phyloP scores from a whole-genome alignment of 192 early-diverging fungal species.

The Dissophora globulifera region DNA sequence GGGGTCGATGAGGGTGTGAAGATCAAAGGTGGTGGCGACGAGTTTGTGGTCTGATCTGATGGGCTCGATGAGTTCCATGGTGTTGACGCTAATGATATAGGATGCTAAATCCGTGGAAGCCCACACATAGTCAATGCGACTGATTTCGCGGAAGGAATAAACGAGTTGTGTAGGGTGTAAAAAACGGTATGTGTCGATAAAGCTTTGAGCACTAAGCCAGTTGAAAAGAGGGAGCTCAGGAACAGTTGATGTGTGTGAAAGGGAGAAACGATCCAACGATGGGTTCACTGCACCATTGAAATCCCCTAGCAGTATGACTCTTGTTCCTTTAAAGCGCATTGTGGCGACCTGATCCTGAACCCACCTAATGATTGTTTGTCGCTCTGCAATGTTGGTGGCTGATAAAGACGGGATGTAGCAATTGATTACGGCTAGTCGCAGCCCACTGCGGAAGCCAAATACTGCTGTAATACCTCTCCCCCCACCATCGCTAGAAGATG shows the following conservation, averaged over 20 bases:
- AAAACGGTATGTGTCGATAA: slow-evolving; percentile 8
- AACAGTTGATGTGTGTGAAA: not conserved
- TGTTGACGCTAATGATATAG: not conserved
- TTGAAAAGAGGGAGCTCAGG: slow-evolving; percentile 14
- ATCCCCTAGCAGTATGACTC: slow-evolving; percentile 8
- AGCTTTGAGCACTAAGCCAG: not conserved
- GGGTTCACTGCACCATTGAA: slow-evolving; percentile 25
- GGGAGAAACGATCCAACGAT: slow-evolving; percentile 2
- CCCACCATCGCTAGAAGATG: not conserved
- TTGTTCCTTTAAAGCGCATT: not conserved
- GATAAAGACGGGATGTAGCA: slow-evolving; percentile 3
- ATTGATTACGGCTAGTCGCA: slow-evolving; percentile 7
- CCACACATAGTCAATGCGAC: slow-evolving; percentile 21
- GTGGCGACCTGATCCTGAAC: not conserved
- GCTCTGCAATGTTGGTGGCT: no score
- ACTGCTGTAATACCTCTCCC: not conserved
- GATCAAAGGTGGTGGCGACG: not conserved
- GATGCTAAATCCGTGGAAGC: not conserved
- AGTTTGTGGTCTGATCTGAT: slow-evolving; percentile 9
- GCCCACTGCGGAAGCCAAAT: slow-evolving; percentile 8
- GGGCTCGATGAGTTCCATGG: not conserved
- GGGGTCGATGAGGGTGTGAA: slow-evolving; percentile 11
- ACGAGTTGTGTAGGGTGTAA: not conserved
- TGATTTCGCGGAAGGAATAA: not conserved
- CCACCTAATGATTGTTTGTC: not conserved